A percentile compares a stretch with the other conserved stretches of the same genome.
These are phyloP conservation scores for Curvularia lunata DNA, from an alignment of 2,329 filamentous ascomycete genomes.

Conservation along the genomic window DNA sequence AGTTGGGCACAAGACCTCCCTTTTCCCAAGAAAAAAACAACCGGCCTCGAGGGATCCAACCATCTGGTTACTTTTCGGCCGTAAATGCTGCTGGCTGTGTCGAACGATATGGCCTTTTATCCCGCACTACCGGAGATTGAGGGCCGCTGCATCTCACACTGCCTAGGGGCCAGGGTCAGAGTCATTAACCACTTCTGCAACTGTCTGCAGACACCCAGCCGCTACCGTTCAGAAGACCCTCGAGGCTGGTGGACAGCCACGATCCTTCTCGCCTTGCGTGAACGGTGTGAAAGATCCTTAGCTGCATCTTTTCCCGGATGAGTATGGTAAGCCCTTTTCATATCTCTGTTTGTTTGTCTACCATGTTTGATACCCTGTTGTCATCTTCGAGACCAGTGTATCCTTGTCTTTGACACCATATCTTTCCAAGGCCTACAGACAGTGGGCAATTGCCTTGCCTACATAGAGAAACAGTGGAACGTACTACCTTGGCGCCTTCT, in stretches of 20 bases:
- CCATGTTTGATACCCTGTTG: background rate
- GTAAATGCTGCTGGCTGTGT: constrained; percentile 3
- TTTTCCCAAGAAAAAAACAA: background rate
- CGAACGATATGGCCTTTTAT: constrained; percentile 6
- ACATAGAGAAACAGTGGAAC: background rate
- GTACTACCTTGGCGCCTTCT: background rate
- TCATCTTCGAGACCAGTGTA: background rate
- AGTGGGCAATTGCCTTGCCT: background rate
- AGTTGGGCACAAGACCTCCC: constrained; percentile 1
- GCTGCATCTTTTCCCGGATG: constrained; percentile 18
- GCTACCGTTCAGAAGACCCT: constrained; percentile 15
- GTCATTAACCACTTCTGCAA: constrained; percentile 10
- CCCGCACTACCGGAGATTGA: constrained; percentile 17
- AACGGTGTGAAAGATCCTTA: constrained; percentile 33
- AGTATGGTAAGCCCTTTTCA: constrained; percentile 24
- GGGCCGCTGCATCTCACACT: constrained; percentile 8
- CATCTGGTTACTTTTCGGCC: background rate
- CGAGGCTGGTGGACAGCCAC: constrained; percentile 16
- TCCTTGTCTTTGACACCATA: background rate
- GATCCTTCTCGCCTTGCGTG: constrained; percentile 17
- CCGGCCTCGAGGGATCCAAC: background rate
- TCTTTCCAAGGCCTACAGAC: background rate
- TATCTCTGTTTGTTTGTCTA: constrained; percentile 13
- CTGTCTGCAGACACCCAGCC: constrained; percentile 17
- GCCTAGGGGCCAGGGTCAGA: constrained; percentile 9